Evolutionary conservation across 1,284 basidiomycete species (phyloP).

Genomic region (Pulchroboletus neoregius): DNA sequence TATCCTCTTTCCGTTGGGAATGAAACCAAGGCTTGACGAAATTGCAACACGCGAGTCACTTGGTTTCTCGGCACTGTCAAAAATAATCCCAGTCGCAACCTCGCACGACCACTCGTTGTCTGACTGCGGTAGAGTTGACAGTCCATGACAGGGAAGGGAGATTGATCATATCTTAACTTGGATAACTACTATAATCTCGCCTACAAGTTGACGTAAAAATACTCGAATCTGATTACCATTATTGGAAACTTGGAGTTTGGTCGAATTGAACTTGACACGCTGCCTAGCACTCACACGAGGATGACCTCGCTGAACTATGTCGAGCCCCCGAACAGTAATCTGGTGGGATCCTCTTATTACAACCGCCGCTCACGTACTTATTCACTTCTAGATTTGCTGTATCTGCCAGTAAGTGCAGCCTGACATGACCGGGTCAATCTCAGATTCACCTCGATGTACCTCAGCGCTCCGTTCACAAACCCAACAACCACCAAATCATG

Average conservation of each 20-base stretch:
- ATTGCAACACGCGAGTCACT: too few species aligned
- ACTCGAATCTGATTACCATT: conserved; percentile 16
- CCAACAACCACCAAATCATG: conserved; percentile 72
- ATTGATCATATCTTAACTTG: too few species aligned
- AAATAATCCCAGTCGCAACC: too few species aligned
- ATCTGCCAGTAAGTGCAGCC: conserved; percentile 64
- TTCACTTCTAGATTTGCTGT: conserved; percentile 60
- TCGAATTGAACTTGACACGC: conserved; percentile 4
- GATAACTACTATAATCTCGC: too few species aligned
- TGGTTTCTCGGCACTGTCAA: too few species aligned
- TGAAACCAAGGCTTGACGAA: too few species aligned
- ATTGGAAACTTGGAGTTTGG: conserved; percentile 2
- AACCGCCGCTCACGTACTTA: conserved; percentile 4
- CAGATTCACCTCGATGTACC: conserved; percentile 1
- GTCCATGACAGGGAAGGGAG: too few species aligned
- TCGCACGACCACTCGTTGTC: too few species aligned
- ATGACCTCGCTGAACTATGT: conserved; percentile 45
- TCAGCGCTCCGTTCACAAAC: conserved; percentile 67
- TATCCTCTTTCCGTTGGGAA: too few species aligned
- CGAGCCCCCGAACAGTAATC: conserved; percentile 53
- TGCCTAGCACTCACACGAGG: conserved; percentile 1
- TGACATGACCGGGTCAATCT: neutral
- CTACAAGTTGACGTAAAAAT: conserved; percentile 19
- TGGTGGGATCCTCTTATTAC: conserved; percentile 38
- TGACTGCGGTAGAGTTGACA: too few species aligned